These are phyloP conservation scores for Globisporangium iwayamae DNA, from an alignment of 352 stramenopile species.

Conservation along the genomic window DNA sequence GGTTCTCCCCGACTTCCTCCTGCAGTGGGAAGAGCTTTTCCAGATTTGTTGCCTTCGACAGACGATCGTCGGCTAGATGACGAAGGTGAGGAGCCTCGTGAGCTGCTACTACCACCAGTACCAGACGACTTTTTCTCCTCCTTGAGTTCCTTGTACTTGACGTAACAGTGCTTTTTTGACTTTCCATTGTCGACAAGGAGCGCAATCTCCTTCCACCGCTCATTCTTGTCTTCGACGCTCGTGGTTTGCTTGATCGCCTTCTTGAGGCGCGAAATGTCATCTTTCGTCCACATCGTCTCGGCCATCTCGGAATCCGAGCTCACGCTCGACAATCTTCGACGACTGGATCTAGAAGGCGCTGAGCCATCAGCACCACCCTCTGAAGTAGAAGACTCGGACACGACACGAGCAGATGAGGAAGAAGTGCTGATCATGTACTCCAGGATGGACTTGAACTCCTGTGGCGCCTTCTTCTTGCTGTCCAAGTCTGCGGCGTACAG, in stretches of 20 bases:
- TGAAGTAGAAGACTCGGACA: not conserved
- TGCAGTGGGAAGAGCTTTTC: conserved; percentile 1
- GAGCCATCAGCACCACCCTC: not conserved
- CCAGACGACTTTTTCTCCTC: conserved; percentile 34
- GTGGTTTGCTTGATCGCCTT: conserved; percentile 74
- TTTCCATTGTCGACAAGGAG: conserved; percentile 52
- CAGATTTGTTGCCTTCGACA: conserved; percentile 8
- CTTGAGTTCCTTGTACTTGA: conserved; percentile 85
- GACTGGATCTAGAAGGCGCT: not conserved
- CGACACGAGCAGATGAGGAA: not conserved
- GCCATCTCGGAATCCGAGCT: conserved; percentile 22
- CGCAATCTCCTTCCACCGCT: conserved; percentile 69
- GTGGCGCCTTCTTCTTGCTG: conserved; percentile 34
- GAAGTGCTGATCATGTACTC: conserved; percentile 39
- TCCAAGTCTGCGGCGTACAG: conserved; percentile 51
- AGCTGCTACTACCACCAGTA: conserved; percentile 16
- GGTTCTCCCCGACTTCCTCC: not conserved
- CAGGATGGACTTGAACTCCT: conserved; percentile 27
- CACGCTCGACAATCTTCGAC: conserved; percentile 19
- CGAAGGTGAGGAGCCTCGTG: conserved; percentile 10
- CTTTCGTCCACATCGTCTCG: conserved; percentile 40
- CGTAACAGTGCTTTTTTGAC: conserved; percentile 79
- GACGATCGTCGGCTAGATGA: conserved; percentile 17
- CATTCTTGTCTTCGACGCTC: conserved; percentile 59
- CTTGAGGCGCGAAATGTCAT: conserved; percentile 52